Conservation (phyloP, 257 asterid genomes). For the Jasminum sambac region DNA sequence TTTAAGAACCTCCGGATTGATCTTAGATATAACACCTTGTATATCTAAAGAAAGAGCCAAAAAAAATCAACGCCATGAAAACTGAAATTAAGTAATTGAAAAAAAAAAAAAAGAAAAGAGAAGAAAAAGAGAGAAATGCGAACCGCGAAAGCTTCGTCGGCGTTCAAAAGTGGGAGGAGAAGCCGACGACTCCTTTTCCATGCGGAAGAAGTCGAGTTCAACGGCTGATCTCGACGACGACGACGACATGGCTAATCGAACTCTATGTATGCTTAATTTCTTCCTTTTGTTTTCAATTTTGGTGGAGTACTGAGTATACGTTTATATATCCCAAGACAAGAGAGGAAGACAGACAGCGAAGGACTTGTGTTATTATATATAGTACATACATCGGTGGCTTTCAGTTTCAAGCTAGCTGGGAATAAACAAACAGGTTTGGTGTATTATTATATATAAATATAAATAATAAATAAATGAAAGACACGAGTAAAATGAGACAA, state of each 20-base stretch:
- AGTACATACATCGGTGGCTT: no score
- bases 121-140: neutral
- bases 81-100: neutral
- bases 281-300: neutral
- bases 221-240: constrained; percentile 25
- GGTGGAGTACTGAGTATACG: no score
- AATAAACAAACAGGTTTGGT: no score
- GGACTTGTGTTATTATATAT: no score
- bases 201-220: constrained; percentile 33
- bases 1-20: constrained; percentile 54
- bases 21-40: constrained; percentile 48
- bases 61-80: neutral
- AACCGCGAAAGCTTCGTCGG: constrained; percentile 45
- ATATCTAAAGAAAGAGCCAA: constrained; percentile 32
- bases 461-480: no score
- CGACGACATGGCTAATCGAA: neutral
- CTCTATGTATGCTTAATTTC: neutral
- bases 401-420: no score
- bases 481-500: no score
- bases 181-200: constrained; percentile 26
- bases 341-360: no score
- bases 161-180: constrained; percentile 33
- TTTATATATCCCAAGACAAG: no score
- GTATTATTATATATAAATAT: no score
- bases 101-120: neutral